Evolutionary conservation across 2,329 filamentous ascomycete genomes (phyloP).

Genomic region (Thielaviopsis punctulata): DNA sequence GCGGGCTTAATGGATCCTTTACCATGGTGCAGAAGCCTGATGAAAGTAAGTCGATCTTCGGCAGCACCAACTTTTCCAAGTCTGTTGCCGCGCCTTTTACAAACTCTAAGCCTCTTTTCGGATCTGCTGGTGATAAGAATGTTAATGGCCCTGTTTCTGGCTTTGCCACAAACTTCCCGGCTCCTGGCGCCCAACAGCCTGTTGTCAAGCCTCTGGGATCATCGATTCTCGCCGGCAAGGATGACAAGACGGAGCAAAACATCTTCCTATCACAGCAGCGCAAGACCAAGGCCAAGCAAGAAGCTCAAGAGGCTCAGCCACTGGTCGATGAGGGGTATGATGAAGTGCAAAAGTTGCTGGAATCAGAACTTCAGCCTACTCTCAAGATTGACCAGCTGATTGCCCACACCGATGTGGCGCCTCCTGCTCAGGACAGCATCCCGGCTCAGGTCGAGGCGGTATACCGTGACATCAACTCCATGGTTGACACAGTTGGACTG

Average conservation of each 20-base stretch:
- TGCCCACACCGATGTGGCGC: conserved; percentile 37
- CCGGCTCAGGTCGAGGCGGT: conserved; percentile 47
- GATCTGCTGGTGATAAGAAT: not conserved
- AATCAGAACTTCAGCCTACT: conserved; percentile 42
- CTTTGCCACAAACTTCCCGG: conserved; percentile 23
- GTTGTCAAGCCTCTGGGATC: conserved; percentile 3
- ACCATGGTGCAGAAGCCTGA: conserved; percentile 23
- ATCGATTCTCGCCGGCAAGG: conserved; percentile 11
- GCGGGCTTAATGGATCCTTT: conserved; percentile 28
- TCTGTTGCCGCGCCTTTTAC: too few species aligned
- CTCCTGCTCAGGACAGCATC: conserved; percentile 37
- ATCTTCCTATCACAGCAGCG: conserved; percentile 33
- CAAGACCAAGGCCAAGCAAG: conserved; percentile 34
- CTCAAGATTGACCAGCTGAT: conserved; percentile 50
- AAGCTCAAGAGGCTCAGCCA: conserved; percentile 38
- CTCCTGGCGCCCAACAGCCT: conserved; percentile 21
- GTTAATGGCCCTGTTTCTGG: not conserved
- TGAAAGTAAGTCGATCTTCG: not conserved
- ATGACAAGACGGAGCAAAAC: conserved; percentile 25
- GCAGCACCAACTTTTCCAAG: not conserved
- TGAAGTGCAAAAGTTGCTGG: conserved; percentile 44
- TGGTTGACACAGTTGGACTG: conserved; percentile 83
- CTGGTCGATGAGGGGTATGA: conserved; percentile 55
- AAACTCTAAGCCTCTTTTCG: too few species aligned
- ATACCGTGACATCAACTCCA: conserved; percentile 73